Percentiles rank a stretch among this genome's conserved stretches.
Evolutionary conservation across 306 rosid species (phyloP).

Genomic region (Morella rubra): DNA sequence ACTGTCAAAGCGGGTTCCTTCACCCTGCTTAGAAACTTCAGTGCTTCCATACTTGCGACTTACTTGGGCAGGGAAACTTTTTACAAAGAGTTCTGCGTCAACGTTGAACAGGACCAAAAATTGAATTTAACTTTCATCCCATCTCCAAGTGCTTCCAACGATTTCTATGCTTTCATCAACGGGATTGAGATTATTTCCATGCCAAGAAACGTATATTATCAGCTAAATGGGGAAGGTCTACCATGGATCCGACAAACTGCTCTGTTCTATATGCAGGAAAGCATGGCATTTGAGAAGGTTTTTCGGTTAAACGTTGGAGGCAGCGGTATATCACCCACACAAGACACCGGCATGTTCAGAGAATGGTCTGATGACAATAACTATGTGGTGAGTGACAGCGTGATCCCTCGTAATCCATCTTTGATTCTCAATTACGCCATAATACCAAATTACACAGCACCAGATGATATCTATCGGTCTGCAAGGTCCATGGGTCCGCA

Average conservation of each 20-base stretch:
- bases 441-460: slow-evolving; percentile 31
- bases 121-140: not conserved
- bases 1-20: not conserved
- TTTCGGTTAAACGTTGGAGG: slow-evolving; percentile 43
- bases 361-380: slow-evolving; percentile 5
- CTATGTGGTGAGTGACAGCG: not conserved
- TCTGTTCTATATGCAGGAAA: not conserved
- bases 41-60: not conserved
- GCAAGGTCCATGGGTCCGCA: not conserved
- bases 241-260: not conserved
- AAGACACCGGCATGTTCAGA: slow-evolving; percentile 39
- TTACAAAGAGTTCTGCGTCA: not conserved
- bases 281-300: slow-evolving; percentile 34
- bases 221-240: not conserved
- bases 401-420: not conserved
- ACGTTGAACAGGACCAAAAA: not conserved
- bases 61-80: fast-evolving
- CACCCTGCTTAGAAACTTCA: slow-evolving; percentile 1
- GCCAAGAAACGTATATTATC: not conserved
- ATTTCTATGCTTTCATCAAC: not conserved
- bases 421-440: not conserved
- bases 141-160: not conserved
- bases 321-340: slow-evolving; percentile 14
- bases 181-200: slow-evolving; percentile 3
- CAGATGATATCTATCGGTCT: slow-evolving; percentile 26